Evolutionary conservation across 106 monocot genomes (phyloP).

Genomic region (Iris macrosiphon): DNA sequence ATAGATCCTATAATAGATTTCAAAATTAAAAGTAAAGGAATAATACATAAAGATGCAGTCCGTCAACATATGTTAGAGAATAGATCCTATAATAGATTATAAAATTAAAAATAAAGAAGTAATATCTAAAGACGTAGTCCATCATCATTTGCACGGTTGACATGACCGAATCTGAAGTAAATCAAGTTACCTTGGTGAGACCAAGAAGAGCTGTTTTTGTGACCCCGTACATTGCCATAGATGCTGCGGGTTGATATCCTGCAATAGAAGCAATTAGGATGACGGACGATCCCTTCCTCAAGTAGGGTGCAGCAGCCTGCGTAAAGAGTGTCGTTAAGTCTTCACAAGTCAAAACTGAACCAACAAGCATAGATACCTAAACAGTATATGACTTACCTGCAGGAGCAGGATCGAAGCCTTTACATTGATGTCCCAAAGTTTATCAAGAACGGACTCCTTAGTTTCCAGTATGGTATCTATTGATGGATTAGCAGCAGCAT

Average conservation of each 20-base stretch:
- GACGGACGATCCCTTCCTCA: constrained; percentile 78
- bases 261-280: constrained; percentile 82
- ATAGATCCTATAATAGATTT: too few relatives aligned
- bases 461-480: constrained; percentile 55
- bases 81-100: neutral
- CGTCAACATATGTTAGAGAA: neutral
- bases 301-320: constrained; percentile 56
- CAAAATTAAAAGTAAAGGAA: too few relatives aligned
- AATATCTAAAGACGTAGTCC: neutral
- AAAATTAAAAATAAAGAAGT: neutral
- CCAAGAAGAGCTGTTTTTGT: constrained; percentile 94
- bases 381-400: constrained; percentile 33
- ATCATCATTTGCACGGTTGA: neutral
- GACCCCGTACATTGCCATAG: constrained; percentile 87
- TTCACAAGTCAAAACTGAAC: too few relatives aligned
- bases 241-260: constrained; percentile 49
- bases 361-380: too few relatives aligned
- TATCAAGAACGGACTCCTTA: constrained; percentile 80
- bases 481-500: constrained; percentile 92
- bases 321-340: too few relatives aligned
- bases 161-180: neutral
- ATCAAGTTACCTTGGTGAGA: constrained; percentile 86
- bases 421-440: constrained; percentile 96
- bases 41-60: neutral
- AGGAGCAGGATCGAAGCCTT: constrained; percentile 72